phyloP scores from a whole-genome alignment of 1,139 yeast genomes.

The Protomyces inundatus region DNA sequence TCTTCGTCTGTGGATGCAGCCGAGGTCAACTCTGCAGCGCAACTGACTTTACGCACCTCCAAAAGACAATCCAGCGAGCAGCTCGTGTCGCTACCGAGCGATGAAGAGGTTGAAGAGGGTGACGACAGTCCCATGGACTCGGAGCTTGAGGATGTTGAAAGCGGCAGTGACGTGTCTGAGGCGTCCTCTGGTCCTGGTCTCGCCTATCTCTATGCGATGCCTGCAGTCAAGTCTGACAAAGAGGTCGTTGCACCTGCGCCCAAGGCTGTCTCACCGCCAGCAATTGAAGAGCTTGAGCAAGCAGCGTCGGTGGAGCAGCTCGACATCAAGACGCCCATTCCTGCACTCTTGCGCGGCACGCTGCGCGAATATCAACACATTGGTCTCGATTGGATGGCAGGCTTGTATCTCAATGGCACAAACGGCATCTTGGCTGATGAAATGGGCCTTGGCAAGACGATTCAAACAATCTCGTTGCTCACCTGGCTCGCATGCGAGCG shows the following conservation, averaged over 20 bases:
- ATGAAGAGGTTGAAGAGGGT: constrained; percentile 19
- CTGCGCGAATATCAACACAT: constrained; percentile 90
- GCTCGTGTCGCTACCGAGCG: not conserved
- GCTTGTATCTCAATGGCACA: constrained; percentile 83
- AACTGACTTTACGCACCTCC: constrained; percentile 27
- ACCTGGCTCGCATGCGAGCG: constrained; percentile 89
- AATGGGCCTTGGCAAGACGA: constrained; percentile 97
- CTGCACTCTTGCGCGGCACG: constrained; percentile 63
- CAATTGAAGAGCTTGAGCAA: not conserved
- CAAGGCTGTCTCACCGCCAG: not conserved
- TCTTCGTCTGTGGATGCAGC: constrained; percentile 31
- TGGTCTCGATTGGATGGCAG: constrained; percentile 95
- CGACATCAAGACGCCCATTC: constrained; percentile 36
- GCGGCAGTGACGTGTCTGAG: constrained; percentile 3
- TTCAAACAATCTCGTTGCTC: constrained; percentile 84
- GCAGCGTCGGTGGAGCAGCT: not conserved
- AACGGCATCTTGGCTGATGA: constrained; percentile 98
- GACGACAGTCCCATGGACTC: constrained; percentile 28
- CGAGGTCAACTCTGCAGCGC: constrained; percentile 39
- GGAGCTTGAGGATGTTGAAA: constrained; percentile 26
- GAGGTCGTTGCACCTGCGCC: not conserved
- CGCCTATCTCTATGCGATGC: constrained; percentile 20
- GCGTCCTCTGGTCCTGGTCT: constrained; percentile 26
- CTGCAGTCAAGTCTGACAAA: not conserved
- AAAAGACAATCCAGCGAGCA: constrained; percentile 24